A percentile compares a stretch with the other conserved stretches of the same genome.
These are phyloP conservation scores for Hamigera avellanea DNA, from an alignment of 495 filamentous ascomycete genomes.

Conservation along the genomic window DNA sequence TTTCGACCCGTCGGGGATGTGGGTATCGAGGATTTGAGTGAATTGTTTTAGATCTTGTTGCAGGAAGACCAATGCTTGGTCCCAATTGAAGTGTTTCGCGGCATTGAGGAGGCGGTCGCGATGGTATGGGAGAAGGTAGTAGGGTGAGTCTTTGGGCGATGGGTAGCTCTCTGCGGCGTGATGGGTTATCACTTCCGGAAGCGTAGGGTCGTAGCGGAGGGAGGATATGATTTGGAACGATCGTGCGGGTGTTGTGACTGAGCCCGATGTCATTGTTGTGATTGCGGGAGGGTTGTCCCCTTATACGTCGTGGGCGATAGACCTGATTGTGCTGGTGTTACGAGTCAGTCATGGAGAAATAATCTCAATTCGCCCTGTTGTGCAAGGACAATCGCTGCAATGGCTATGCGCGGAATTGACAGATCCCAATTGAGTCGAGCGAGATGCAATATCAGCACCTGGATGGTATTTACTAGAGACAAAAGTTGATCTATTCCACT, in stretches of 20 bases:
- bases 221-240: conserved; percentile 58
- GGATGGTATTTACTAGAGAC: too few species aligned
- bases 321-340: too few species aligned
- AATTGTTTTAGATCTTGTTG: conserved; percentile 18
- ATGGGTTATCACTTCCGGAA: conserved; percentile 31
- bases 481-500: too few species aligned
- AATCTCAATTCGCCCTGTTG: too few species aligned
- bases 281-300: not conserved
- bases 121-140: conserved; percentile 80
- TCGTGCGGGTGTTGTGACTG: conserved; percentile 8
- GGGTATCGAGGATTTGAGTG: conserved; percentile 16
- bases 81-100: conserved; percentile 57
- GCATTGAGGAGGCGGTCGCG: conserved; percentile 70
- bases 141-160: conserved; percentile 39
- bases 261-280: not conserved
- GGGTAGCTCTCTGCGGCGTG: conserved; percentile 30
- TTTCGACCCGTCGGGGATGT: conserved; percentile 23
- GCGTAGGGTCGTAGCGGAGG: conserved; percentile 59
- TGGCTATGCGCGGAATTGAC: too few species aligned
- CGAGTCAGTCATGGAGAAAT: too few species aligned
- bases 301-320: too few species aligned
- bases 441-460: too few species aligned
- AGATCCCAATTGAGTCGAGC: too few species aligned
- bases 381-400: too few species aligned
- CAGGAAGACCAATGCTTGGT: conserved; percentile 17